Evolutionary conservation across 805 yeast species (phyloP), one percentile per base, ranked within the genome.

Genomic region (Teunomyces funiuensis): DNA sequence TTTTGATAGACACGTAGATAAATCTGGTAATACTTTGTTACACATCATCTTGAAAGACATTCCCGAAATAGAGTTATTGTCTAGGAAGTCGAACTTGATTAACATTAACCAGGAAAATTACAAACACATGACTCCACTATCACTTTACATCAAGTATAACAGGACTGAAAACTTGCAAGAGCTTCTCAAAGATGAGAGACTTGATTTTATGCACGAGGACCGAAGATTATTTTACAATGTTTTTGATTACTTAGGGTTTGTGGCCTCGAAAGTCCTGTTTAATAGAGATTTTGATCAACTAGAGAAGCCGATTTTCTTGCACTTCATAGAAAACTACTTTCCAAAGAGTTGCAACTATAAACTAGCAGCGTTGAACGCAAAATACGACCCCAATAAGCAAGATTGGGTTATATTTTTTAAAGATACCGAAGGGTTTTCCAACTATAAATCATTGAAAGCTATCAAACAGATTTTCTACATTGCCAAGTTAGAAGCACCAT

Each of bases 1-100:
- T 45, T 74, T 76, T 46, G 66, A 66, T 33, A 82, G 79, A 20
- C 97, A 91, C 55, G 65, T 79, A 6, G 97, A 91, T 55, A 61
- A 58, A 16, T 74, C 78, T 41, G 91, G 91, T 0, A 88, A 89
- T 55, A 80, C 93, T 0, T 55, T 91, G 3, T 63, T 91, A 23
- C 98, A 91, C 61, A 74, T 85, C 2, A 65, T 88, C 22, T 75
- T 77, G 37, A 73, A 74, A 10, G 73, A 76, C 11, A 59, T 86
- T 20, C 53, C 36, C n/a, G 28, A 50, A 27, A 57, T 71, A 0
- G 33, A 48, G 13, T 37, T 69, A 13, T 53, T 67, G 18, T 20
- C 51, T 9, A 38, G 22, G 8, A 33, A 17, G 28, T 52, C 58
- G 5, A 69, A 69, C 30, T 60, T 72, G 5, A 44, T 70, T 13